Base-by-base conservation (phyloP, 805 yeast species). In the Yarrowia hollandica region DNA sequence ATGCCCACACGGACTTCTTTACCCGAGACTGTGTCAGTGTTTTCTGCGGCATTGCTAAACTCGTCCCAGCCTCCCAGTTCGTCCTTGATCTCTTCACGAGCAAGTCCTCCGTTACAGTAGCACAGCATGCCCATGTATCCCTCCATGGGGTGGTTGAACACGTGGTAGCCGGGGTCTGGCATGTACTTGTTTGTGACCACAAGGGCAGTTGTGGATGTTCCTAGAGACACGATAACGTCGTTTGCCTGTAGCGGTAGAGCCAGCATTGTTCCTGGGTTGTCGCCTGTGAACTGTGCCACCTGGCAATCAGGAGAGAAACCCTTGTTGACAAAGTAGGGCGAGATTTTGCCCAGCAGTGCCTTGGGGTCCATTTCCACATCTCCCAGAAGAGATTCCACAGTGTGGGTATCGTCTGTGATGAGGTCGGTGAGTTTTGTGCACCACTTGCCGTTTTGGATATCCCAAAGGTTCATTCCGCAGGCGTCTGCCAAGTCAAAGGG, bases 41-140 rank as follows among this genome's bases (percentile, higher is more conserved):
- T 31, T 7, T 25, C 25, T n/a, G 52, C 61, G 1, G 66, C 60
- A 22, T 63, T 58, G 54, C 67, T 66, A 60, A 69, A 72, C 35
- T 62, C 62, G 14, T 61, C 60, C 75, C 75, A 72, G 22, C 60
- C 52, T 11, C 58, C 58, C 14, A 52, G 58, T 14, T 64, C 62
- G 19, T 58, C 56, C 8, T 56, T 61, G 16, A 62, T 4, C 72
- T 66, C 14, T 66, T 90, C 96, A 63, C 97, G 77, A 0, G 97
- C 96, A 50, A 90, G 74, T 0, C 96, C 81, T 0, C 97, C 97
- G 69, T 90, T 90, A 68, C 95, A 87, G 71, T 90, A 90, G 70
- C 97, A 90, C 59, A 91, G 82, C 97, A 90, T 90, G 19, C 95
- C 96, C 97, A 90, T 91, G 69, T 83, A 90, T 0, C 81, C 80